Base-by-base conservation (phyloP, 208 protist species). In the Crithidia acanthocephali region DNA sequence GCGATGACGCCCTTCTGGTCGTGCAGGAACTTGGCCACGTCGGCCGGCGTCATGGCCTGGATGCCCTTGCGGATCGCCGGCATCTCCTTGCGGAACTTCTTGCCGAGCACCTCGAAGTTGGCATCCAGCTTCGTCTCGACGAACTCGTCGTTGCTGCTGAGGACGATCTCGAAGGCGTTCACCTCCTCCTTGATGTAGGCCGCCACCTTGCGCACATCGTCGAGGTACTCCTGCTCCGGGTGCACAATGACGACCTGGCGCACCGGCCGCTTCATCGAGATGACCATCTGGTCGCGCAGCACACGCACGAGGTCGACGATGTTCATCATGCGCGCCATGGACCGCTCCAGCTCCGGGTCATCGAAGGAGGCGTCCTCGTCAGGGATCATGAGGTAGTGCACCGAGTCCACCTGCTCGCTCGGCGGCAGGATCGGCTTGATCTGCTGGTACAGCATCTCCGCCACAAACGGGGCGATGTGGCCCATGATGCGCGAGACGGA, bases 391-490 rank as follows among this genome's bases (percentile, higher is more conserved):
- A 91, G 78, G 80, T 98, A 98, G 74, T 99, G 97, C 42, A 99
- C 94, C 4, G 86, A 97, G 74, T 94, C 85, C 55, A 93, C 84
- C 59, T 90, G 86, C 51, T 98, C 70, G 9, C 81, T 83, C 7
- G 72, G 68, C 30, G 97, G 94, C 27, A 99, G 83, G 0, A 93
- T 65, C 40, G 80, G 83, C 58, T 93, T 97, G 28, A 99, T 95
- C 61, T 96, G 93, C 79, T 98, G 98, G 89, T 99, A 99, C 66
- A 99, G 80, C 62, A 92, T 90, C 75, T 99, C 99, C 11, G 94
- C 76, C 57, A 99, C 84, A 88, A 99, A 99, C 27, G 99, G 99
- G 18, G 98, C 99, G 81, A 99, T 99, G 71, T 99, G 98, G 35
- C 98, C 98, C 84, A 99, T 96, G 44, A 98, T 88, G 66, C 88